Conservation (phyloP, 2,329 filamentous ascomycete species). For the Lizonia empirigonia region DNA sequence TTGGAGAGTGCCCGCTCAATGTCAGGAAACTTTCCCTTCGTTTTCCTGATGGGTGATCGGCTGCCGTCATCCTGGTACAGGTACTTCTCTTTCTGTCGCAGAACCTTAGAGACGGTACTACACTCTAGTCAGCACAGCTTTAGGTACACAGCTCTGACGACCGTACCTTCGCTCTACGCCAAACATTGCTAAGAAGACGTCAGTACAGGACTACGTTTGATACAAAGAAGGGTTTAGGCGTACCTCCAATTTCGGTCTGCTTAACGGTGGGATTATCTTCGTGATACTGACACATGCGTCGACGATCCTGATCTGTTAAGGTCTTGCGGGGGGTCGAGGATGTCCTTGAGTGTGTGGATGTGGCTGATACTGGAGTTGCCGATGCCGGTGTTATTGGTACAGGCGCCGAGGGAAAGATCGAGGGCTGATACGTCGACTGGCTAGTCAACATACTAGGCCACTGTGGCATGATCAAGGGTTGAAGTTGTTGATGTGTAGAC, state of each 20-base stretch:
- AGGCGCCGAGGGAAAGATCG: slow-evolving; percentile 46
- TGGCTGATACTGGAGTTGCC: slow-evolving; percentile 48
- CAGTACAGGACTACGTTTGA: slow-evolving; percentile 29
- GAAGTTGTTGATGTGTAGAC: slow-evolving; percentile 48
- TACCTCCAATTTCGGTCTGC: slow-evolving; percentile 93
- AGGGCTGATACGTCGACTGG: slow-evolving; percentile 49
- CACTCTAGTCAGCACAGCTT: slow-evolving; percentile 26
- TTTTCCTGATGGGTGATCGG: slow-evolving; percentile 78
- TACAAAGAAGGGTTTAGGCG: slow-evolving; percentile 36
- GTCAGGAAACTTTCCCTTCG: slow-evolving; percentile 85
- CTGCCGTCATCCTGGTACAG: slow-evolving; percentile 79
- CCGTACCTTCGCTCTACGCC: slow-evolving; percentile 93
- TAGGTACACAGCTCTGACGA: slow-evolving; percentile 10
- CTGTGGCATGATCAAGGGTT: slow-evolving; percentile 49
- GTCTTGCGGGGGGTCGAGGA: slow-evolving; percentile 78
- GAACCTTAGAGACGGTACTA: slow-evolving; percentile 98
- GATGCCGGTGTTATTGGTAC: slow-evolving; percentile 47
- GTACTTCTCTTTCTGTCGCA: slow-evolving; percentile 94
- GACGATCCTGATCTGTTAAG: slow-evolving; percentile 86
- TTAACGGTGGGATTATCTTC: slow-evolving; percentile 88
- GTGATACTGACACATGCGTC: slow-evolving; percentile 92
- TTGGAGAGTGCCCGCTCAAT: slow-evolving; percentile 89
- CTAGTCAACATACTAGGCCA: slow-evolving; percentile 53
- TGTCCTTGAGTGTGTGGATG: slow-evolving; percentile 48
- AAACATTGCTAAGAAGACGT: slow-evolving; percentile 70